Conservation (phyloP, 2,329 filamentous ascomycete species). For the Stagonosporopsis cucurbitacearum region DNA sequence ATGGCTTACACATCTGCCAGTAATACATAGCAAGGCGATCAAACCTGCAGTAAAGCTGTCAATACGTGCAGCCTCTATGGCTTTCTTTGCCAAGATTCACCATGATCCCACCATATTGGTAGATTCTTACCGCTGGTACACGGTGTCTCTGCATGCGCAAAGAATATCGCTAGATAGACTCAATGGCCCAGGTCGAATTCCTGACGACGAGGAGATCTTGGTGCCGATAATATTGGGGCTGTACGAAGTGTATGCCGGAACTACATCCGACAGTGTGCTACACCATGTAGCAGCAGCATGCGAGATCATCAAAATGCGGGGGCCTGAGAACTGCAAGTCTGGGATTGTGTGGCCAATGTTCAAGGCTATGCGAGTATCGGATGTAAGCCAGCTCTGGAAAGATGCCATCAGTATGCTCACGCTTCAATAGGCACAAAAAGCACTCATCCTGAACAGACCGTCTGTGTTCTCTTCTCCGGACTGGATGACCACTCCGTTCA, state of each 20-base stretch:
- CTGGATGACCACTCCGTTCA: constrained; percentile 42
- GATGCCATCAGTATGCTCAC: constrained; percentile 11
- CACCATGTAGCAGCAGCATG: constrained; percentile 38
- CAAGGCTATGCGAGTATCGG: constrained; percentile 38
- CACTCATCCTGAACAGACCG: constrained; percentile 36
- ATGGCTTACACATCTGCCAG: constrained; percentile 36
- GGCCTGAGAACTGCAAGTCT: constrained; percentile 35
- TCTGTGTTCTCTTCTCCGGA: constrained; percentile 35
- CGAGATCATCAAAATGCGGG: constrained; percentile 42
- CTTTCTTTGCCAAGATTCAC: constrained; percentile 41
- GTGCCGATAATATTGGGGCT: constrained; percentile 39
- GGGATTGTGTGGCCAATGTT: constrained; percentile 35
- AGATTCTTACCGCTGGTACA: constrained; percentile 45
- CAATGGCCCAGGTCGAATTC: constrained; percentile 23
- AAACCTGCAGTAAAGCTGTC: constrained; percentile 39
- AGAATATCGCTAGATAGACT: constrained; percentile 31
- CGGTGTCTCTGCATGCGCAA: constrained; percentile 34
- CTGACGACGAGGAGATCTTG: constrained; percentile 38
- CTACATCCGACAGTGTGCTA: constrained; percentile 36
- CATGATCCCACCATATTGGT: constrained; percentile 37
- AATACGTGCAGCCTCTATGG: constrained; percentile 44
- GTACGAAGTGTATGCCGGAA: constrained; percentile 42
- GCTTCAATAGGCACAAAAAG: constrained; percentile 30
- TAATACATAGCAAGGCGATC: constrained; percentile 23
- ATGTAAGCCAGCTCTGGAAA: constrained; percentile 26